These are phyloP conservation scores for Suillus ampliporus DNA, from an alignment of 768 basidiomycete genomes.

Conservation along the genomic window DNA sequence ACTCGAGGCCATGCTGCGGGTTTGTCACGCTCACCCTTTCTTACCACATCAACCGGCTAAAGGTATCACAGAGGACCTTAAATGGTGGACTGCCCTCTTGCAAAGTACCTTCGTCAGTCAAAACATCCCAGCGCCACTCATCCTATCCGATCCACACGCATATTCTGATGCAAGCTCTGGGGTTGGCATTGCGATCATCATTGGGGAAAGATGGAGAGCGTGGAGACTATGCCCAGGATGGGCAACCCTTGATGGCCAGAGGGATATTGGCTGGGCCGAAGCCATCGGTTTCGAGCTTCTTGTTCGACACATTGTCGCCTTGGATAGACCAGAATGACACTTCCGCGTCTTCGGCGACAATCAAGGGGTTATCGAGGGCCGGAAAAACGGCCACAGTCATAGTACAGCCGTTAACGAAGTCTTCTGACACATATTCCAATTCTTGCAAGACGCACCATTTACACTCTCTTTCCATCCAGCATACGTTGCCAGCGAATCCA, in stretches of 20 bases:
- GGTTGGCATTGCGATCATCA: conserved; percentile 6
- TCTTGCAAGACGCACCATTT: neutral
- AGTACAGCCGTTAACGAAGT: conserved; percentile 20
- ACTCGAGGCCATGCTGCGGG: conserved; percentile 42
- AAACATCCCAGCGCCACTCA: neutral
- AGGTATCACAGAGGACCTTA: conserved; percentile 27
- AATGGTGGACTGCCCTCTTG: conserved; percentile 38
- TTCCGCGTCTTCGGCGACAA: conserved; percentile 21
- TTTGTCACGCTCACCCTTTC: conserved; percentile 36
- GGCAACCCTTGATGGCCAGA: neutral
- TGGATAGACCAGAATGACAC: neutral
- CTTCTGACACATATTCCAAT: conserved; percentile 18
- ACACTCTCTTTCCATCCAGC: neutral
- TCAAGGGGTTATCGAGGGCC: conserved; percentile 23
- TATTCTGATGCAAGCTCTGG: conserved; percentile 21
- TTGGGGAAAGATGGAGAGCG: conserved; percentile 15
- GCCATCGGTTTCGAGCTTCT: conserved; percentile 19
- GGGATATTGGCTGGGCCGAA: conserved; percentile 31
- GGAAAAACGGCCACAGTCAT: conserved; percentile 7
- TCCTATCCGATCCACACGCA: neutral
- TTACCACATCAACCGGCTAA: conserved; percentile 24
- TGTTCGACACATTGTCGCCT: neutral
- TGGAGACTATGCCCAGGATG: conserved; percentile 22
- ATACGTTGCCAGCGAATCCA: conserved; percentile 10
- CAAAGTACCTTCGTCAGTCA: neutral